phyloP scores from a whole-genome alignment of 768 basidiomycete species.

The Russula earlei region DNA sequence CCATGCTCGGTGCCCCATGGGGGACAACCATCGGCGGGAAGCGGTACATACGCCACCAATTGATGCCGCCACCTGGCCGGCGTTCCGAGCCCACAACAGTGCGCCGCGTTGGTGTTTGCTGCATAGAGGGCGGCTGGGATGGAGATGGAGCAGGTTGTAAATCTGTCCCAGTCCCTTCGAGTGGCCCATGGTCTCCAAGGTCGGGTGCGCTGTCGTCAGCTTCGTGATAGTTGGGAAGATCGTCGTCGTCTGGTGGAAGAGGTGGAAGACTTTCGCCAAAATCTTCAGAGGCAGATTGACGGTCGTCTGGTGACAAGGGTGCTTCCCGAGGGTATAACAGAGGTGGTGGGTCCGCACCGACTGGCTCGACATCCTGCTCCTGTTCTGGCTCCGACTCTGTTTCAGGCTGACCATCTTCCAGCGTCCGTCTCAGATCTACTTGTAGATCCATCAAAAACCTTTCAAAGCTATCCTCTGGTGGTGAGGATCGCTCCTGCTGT shows the following conservation, averaged over 20 bases:
- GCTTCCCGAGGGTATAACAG: slow-evolving; percentile 7
- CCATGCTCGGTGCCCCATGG: slow-evolving; percentile 11
- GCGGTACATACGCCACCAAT: slow-evolving; percentile 80
- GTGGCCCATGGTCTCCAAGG: neutral
- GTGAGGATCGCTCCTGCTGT: slow-evolving; percentile 22
- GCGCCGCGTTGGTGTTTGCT: slow-evolving; percentile 20
- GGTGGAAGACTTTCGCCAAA: slow-evolving; percentile 2
- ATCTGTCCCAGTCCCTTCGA: neutral
- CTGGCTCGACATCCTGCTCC: neutral
- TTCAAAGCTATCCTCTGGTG: slow-evolving; percentile 66
- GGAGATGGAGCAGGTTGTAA: neutral
- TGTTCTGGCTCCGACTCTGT: neutral
- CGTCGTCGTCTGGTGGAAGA: slow-evolving; percentile 6
- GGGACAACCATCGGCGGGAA: slow-evolving; percentile 59
- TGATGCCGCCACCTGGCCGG: slow-evolving; percentile 41
- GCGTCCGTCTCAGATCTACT: slow-evolving; percentile 53
- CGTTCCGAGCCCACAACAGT: slow-evolving; percentile 31
- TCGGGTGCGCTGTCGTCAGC: neutral
- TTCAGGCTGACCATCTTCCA: slow-evolving; percentile 29
- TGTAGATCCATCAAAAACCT: slow-evolving; percentile 74
- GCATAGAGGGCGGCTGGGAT: neutral
- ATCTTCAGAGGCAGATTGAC: neutral
- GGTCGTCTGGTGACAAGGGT: neutral
- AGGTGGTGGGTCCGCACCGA: neutral
- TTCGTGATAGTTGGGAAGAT: neutral